A percentile compares a stretch with the other conserved stretches of the same genome.
phyloP scores from a whole-genome alignment of 2,329 filamentous ascomycete species.

The Trichoderma sp. region DNA sequence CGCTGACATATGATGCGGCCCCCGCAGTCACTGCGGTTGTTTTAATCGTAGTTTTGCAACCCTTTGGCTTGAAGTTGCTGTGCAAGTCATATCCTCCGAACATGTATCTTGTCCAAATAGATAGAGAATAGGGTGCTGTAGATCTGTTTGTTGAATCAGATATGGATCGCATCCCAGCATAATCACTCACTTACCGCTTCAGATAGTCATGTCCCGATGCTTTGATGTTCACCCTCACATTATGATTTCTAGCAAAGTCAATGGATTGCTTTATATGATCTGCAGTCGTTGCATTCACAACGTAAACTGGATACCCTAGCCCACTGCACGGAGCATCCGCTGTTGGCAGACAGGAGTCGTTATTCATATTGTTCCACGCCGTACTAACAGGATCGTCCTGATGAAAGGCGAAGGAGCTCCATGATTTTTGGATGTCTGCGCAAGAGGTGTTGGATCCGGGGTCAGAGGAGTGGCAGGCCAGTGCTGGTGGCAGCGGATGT shows the following conservation, averaged over 20 bases:
- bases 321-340: background rate
- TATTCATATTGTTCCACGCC: background rate
- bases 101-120: background rate
- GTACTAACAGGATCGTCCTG: background rate
- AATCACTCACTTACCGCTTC: background rate
- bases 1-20: background rate
- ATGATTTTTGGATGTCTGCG: background rate
- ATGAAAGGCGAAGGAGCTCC: background rate
- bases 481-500: background rate
- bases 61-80: background rate
- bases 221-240: background rate
- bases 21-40: background rate
- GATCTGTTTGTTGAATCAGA: background rate
- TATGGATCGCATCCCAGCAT: background rate
- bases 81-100: background rate
- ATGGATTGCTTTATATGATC: background rate
- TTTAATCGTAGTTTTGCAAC: background rate
- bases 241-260: background rate
- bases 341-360: background rate
- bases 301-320: background rate
- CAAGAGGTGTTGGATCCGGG: background rate
- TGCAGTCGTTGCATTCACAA: background rate
- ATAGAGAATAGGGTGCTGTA: background rate
- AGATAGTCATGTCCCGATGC: background rate
- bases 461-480: background rate